phyloP scores from a whole-genome alignment of 805 yeast species.

The Myxozyma lipomycoides region DNA sequence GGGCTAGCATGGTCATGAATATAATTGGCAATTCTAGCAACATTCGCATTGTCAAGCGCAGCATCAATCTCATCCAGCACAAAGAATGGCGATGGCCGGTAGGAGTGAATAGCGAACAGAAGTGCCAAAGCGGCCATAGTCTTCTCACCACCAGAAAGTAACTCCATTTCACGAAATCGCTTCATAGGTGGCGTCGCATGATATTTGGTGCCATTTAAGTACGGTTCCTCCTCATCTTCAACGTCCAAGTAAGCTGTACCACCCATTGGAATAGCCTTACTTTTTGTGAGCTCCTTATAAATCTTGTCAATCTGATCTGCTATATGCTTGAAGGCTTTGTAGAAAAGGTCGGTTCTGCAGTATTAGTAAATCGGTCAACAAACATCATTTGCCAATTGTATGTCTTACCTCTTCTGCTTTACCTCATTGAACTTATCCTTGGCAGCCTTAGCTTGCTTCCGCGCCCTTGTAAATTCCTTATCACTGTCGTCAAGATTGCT shows the following conservation, averaged over 20 bases:
- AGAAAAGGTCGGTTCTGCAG: slow-evolving; percentile 48
- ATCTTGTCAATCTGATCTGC: slow-evolving; percentile 66
- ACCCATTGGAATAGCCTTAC: slow-evolving; percentile 68
- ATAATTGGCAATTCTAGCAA: slow-evolving; percentile 79
- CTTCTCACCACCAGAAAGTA: slow-evolving; percentile 93
- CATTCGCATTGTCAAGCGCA: slow-evolving; percentile 87
- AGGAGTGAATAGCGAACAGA: slow-evolving; percentile 84
- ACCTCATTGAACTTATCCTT: slow-evolving; percentile 56
- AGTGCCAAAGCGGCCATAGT: slow-evolving; percentile 94
- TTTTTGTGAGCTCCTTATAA: slow-evolving; percentile 80
- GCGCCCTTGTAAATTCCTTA: slow-evolving; percentile 57
- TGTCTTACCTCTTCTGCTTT: slow-evolving; percentile 49
- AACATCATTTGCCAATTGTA: background rate
- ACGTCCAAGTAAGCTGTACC: slow-evolving; percentile 89
- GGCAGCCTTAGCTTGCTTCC: slow-evolving; percentile 55
- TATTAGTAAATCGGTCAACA: background rate
- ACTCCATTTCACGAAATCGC: slow-evolving; percentile 86
- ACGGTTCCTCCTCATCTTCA: slow-evolving; percentile 90
- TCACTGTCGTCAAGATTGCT: slow-evolving; percentile 57
- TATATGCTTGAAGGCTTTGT: slow-evolving; percentile 71
- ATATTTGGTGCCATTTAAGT: slow-evolving; percentile 72
- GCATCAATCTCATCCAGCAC: slow-evolving; percentile 98
- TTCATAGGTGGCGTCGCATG: slow-evolving; percentile 97
- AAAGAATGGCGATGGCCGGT: slow-evolving; percentile 91
- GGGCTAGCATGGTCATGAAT: slow-evolving; percentile 72